Base-by-base conservation (phyloP, 169 alveolate species). In the Plasmodium vinckei region DNA sequence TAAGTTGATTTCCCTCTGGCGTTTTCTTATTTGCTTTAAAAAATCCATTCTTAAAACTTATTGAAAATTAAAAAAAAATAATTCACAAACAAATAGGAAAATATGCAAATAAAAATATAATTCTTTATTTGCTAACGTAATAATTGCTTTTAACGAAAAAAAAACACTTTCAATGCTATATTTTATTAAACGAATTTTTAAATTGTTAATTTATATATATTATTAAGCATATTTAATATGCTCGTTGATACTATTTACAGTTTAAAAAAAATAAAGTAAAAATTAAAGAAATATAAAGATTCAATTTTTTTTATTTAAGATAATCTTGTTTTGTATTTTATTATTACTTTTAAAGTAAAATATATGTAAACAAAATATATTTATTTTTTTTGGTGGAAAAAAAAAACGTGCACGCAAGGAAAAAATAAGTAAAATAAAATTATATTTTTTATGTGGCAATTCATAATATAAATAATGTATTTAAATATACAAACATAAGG, bases 1-100 rank as follows among this genome's bases (percentile, higher is more conserved):
- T 47, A 79, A 23, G 17, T 79, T 79, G 57, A 79, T 57, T 17
- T 79, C 89, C 17, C 44, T 79, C 51, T 79, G 89, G 51, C 89
- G 89, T 46, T 56, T 79, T 56, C 70, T 64, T 21, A 79, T 79
- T 44, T 79, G 89, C 25, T 79, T 47, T 21, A 79, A 56, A 51
- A 79, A 79, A 67, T 79, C 89, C 89, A 79, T 79, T 51, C 25
- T 65, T 61, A 49, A 7, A n/a, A n/a, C 12, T n/a, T 15, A 23
- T 9, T 15, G 25, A 9, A 13, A 13, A 27, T 46, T 23, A 15
- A 10, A 15, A 19, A 17, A 23, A 67, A 67, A 67, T 19, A 27
- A 53, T 13, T 39, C 33, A 25, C 42, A 33, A 33, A 33, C 42
- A 33, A 33, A 33, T 33, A 33, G 42, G 42, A 0, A 33, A 33